Evolutionary conservation across 2,329 filamentous ascomycete species (phyloP).

Genomic region (Basipetospora chlamydospora): DNA sequence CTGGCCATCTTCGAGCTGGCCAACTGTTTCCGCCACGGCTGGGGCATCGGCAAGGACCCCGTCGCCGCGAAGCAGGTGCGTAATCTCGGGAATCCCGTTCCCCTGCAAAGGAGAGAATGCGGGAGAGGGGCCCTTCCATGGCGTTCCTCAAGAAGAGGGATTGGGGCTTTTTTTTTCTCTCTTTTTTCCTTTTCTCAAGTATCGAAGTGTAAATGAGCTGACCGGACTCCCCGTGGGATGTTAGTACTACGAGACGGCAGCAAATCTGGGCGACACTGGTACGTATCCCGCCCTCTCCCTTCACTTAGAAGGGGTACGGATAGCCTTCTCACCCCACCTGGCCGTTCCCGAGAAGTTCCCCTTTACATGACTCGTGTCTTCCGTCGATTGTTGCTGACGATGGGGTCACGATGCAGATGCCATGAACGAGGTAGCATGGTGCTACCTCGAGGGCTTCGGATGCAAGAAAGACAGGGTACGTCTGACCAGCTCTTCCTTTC

Average conservation of each 20-base stretch:
- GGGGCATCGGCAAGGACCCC: conserved; percentile 79
- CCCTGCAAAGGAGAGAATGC: too few species aligned
- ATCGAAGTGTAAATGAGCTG: conserved; percentile 3
- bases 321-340: background rate
- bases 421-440: conserved; percentile 95
- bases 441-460: conserved; percentile 91
- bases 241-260: conserved; percentile 94
- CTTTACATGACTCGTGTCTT: too few species aligned
- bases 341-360: conserved; percentile 2
- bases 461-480: conserved; percentile 97
- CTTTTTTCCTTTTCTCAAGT: background rate
- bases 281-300: conserved; percentile 6
- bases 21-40: conserved; percentile 86
- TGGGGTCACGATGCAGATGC: conserved; percentile 45
- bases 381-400: too few species aligned
- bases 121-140: too few species aligned
- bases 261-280: conserved; percentile 84
- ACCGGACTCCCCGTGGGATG: conserved; percentile 15
- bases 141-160: too few species aligned
- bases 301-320: too few species aligned
- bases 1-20: conserved; percentile 92
- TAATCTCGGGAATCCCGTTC: too few species aligned
- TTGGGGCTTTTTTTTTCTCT: background rate
- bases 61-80: conserved; percentile 62
- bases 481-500: conserved; percentile 12